Conservation (phyloP, 345 rosid species). For the Syzygium grande region DNA sequence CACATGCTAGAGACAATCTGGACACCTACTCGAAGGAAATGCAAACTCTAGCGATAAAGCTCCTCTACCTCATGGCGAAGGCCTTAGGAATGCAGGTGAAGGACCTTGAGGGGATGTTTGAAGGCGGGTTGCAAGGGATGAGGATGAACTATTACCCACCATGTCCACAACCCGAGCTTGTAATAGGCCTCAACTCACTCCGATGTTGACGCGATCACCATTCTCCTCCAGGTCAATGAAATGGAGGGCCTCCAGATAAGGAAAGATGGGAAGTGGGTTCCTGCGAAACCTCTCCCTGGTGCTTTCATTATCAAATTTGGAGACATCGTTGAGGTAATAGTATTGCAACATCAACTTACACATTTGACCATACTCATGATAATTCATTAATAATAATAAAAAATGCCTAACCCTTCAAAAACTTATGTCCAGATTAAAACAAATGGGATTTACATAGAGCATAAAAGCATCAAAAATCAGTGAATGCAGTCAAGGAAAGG, state of each 20-base stretch:
- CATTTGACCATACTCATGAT: not conserved
- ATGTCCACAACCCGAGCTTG: constrained; percentile 7
- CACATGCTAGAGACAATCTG: constrained; percentile 28
- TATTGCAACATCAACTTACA: not conserved
- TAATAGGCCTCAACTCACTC: constrained; percentile 8
- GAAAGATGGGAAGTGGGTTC: constrained; percentile 3
- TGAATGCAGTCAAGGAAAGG: constrained; percentile 9
- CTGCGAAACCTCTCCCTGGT: constrained; percentile 3
- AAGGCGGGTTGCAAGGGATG: constrained; percentile 19
- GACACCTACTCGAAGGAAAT: constrained; percentile 33
- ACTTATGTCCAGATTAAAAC: constrained; percentile 17
- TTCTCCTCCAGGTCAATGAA: constrained; percentile 16
- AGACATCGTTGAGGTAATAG: constrained; percentile 4
- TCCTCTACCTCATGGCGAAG: constrained; percentile 30
- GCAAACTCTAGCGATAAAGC: constrained; percentile 22
- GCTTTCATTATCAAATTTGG: constrained; percentile 6
- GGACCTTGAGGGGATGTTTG: constrained; percentile 26
- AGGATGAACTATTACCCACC: constrained; percentile 28
- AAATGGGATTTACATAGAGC: constrained; percentile 11
- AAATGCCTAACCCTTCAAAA: too few relatives aligned
- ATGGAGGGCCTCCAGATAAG: constrained; percentile 4
- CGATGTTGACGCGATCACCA: not conserved
- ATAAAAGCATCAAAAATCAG: constrained; percentile 11
- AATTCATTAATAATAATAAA: too few relatives aligned
- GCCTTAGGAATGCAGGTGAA: constrained; percentile 34